Conservation (phyloP, 2,329 filamentous ascomycete genomes). For the Nigrospora oryzae region DNA sequence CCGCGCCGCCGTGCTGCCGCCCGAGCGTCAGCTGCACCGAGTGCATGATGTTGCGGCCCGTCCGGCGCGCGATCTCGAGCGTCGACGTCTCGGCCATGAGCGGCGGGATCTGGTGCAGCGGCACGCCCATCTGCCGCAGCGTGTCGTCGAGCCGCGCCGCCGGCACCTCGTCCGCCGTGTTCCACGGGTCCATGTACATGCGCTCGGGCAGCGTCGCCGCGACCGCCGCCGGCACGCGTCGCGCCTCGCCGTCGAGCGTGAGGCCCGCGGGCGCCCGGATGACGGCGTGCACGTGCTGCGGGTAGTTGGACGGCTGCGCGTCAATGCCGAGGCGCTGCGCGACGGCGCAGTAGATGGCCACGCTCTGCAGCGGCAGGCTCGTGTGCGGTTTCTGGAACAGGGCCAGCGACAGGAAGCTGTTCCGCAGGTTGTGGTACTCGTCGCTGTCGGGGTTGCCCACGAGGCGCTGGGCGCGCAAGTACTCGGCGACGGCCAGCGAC, state of each 20-base stretch:
- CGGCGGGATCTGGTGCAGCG: neutral
- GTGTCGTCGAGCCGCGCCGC: neutral
- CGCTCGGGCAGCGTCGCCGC: conserved; percentile 13
- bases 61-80: conserved; percentile 49
- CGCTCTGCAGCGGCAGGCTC: conserved; percentile 55
- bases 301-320: conserved; percentile 56
- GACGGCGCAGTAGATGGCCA: conserved; percentile 57
- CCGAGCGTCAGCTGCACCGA: conserved; percentile 37
- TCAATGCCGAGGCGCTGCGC: conserved; percentile 48
- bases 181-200: conserved; percentile 49
- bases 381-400: conserved; percentile 38
- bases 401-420: conserved; percentile 57
- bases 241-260: conserved; percentile 17
- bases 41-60: conserved; percentile 56
- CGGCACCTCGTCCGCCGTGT: conserved; percentile 4
- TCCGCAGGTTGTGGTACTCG: conserved; percentile 52
- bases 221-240: conserved; percentile 1
- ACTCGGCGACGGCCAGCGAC: conserved; percentile 42
- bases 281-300: conserved; percentile 58
- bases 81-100: conserved; percentile 43
- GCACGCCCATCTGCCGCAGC: conserved; percentile 1
- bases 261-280: conserved; percentile 25
- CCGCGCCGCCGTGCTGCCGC: neutral
- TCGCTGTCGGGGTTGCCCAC: conserved; percentile 31
- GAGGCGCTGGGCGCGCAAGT: conserved; percentile 41